Base-by-base conservation (phyloP, 208 protist species). In the Trypanosoma vivax region DNA sequence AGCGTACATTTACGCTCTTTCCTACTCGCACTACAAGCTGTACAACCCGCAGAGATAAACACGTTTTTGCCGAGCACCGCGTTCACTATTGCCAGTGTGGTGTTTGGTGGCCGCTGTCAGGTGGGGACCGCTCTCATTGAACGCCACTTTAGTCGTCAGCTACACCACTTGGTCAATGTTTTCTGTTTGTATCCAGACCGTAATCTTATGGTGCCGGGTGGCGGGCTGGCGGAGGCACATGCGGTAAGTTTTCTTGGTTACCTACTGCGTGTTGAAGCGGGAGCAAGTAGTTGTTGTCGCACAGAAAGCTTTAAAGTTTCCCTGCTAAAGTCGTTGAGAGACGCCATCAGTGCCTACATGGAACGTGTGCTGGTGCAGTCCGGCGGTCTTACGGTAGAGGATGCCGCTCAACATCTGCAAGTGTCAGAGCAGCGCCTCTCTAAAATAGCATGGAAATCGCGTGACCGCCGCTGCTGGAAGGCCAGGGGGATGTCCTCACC, bases 161-260 rank as follows among this genome's bases (percentile, higher is more conserved):
- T 60, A 13, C 52, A 68, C 38, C 61, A 68, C 28, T 57, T 68
- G 30, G 37, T 61, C 19, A 60, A 68, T 61, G 5, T 68, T 0
- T 16, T 62, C 21, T 60, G 52, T 24, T 51, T 59, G 38, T 47
- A 50, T 30, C 0, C 40, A 19, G 52, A 42, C 28, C 3, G 39
- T 38, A 62, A 61, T 52, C 14, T 13, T 55, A 5, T 61, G 2
- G 47, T 68, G 19, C 52, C 59, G 2, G 59, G 24, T 31, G 40
- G 50, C 27, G 59, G 59, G 16, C 28, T 50, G 28, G 27, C 50
- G 2, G 59, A 65, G 50, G 37, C 50, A 9, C 54, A 50, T 52
- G 38, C 43, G 23, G 30, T 65, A 38, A 50, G 41, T 38, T 58
- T 41, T 43, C 18, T 65, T 2, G 34, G 47, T 14, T 10, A 65